Evolutionary conservation across 768 basidiomycete species (phyloP), one percentile per base, ranked within the genome.

Genomic region (Cystoderma amianthinum): DNA sequence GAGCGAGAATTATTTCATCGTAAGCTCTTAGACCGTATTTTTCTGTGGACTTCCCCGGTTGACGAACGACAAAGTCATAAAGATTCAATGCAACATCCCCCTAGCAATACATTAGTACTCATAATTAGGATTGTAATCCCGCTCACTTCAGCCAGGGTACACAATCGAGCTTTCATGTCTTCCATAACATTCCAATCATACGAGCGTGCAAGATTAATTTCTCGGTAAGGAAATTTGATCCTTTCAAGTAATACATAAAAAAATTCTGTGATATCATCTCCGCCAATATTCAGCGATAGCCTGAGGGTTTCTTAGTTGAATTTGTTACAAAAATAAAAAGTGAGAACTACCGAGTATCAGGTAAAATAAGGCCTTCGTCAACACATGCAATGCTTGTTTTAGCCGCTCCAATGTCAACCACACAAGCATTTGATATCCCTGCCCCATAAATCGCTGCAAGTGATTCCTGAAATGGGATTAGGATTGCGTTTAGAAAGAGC

Each of bases 161-260:
- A 92, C 19, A 91, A 62, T 34, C 84, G 73, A 36, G 76, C 72
- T 53, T 98, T 97, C 42, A 98, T 69, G 49, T 94, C 89, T 57
- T 97, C 90, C 74, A 97, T 81, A 38, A 96, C 76, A 38, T 72
- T 72, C 88, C 91, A 96, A 53, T 97, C 94, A 54, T 91, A 87
- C 33, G 77, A 74, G 23, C 73, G 70, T 4, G 74, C 73, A 18
- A 97, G 69, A 54, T 97, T 72, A 46, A 90, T 68, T 19, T 93
- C 85, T 41, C 79, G 67, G 60, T 96, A 98, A 0, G 96, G 96
- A 53, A 98, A 94, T 32, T 75, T 71, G 38, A 91, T 89, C 35
- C 82, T 78, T 36, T 78, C 71, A 19, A 98, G 68, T 11, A 96
- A 65, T 18, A 86, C 80, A 50, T 81, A 78, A 33, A 95, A 68